Base-by-base conservation (phyloP, 345 rosid genomes). In the Linum lewisii region DNA sequence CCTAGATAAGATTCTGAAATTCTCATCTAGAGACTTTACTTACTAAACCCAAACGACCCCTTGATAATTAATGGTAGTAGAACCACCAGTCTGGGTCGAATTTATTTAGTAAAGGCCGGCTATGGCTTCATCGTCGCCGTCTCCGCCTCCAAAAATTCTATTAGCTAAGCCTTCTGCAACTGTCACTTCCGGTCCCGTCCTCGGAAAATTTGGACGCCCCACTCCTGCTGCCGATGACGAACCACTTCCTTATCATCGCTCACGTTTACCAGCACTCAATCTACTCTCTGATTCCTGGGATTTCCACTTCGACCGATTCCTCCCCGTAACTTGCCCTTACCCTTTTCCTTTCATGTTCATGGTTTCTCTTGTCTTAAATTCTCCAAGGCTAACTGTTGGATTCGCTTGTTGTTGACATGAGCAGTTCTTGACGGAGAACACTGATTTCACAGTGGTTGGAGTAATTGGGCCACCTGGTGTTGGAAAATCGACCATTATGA, bases 271-370 rank as follows among this genome's bases (percentile, higher is more conserved):
- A 38, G 73, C 86, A 25, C 84, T 85, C 63, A 88, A 88, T 67
- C 81, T 88, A 42, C 90, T 88, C 61, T 83, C 96, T 5, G 96
- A 88, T 65, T 81, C 93, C 7, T 85, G 96, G 96, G 96, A 85
- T 24, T 83, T 88, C 60, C 86, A 88, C 67, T 76, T 82, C 52
- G 96, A 88, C 69, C 93, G 96, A 61, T 79, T 88, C 57, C 83
- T 88, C 32, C 96, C 96, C 15, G 92, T 88, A 83, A 69, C 23
- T 62, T 38, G n/a, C 54, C 7, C 36, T 0, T 7, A 21, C 21
- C 54, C 29, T 21, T 16, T 51, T 50, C 23, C 13, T 26, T 38
- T 21, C 16, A 7, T 20, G 9, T 25, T 3, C 13, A 8, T 55
- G 23, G 21, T 4, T 26, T 1, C n/a, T 20, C 10, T 42, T 3